Evolutionary conservation across 2,329 filamentous ascomycete genomes (phyloP).

Genomic region (Trichoderma breve): DNA sequence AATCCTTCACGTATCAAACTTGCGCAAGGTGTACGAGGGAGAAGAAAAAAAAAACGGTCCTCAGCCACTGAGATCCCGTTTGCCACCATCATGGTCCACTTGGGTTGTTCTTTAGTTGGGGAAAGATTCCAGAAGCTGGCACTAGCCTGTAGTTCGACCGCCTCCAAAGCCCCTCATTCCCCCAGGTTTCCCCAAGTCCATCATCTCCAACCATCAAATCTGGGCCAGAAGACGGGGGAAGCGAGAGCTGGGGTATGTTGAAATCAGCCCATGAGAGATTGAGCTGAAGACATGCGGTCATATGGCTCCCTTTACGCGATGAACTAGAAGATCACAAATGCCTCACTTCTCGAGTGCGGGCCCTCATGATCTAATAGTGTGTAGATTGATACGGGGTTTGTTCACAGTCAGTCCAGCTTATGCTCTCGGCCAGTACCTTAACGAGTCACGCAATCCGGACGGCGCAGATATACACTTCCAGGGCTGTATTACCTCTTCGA

Average conservation of each 20-base stretch:
- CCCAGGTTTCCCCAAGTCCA: constrained; percentile 7
- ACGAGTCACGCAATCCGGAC: not conserved
- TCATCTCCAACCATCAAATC: not conserved
- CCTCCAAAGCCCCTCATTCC: constrained; percentile 1
- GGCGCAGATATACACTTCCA: not conserved
- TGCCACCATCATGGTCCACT: constrained; percentile 9
- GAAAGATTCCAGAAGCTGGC: constrained; percentile 12
- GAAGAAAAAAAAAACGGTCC: not conserved
- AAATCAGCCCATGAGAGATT: not conserved
- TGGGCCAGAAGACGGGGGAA: not conserved
- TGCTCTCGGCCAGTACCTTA: not conserved
- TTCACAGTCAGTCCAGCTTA: not conserved
- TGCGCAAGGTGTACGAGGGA: not conserved
- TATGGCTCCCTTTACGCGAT: not conserved
- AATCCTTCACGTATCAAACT: not conserved
- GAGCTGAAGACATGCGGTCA: not conserved
- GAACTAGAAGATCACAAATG: not conserved
- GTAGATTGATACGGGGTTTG: not conserved
- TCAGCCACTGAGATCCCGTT: constrained; percentile 1
- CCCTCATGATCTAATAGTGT: not conserved
- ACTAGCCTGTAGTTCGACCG: not conserved
- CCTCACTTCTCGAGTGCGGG: not conserved
- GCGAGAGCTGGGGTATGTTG: not conserved
- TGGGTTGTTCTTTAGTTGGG: not conserved
- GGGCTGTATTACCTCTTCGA: not conserved